Percentiles rank a stretch among this genome's conserved stretches.
phyloP scores from a whole-genome alignment of 495 filamentous ascomycete species.

The Rhypophila decipiens region DNA sequence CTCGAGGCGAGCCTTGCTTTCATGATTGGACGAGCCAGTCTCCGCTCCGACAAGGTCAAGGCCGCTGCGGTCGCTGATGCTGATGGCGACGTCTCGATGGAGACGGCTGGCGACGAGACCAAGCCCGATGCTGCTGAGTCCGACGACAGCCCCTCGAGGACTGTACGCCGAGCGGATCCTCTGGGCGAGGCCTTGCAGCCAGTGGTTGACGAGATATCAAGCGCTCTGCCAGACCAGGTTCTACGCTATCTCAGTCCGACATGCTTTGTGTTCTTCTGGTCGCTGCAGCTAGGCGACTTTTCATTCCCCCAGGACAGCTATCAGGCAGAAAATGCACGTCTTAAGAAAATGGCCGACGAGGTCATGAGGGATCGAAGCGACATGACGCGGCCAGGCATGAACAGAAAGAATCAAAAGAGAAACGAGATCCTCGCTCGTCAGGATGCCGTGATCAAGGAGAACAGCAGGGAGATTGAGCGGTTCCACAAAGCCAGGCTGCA shows the following conservation, averaged over 20 bases:
- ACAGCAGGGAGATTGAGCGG: constrained; percentile 44
- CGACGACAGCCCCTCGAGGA: constrained; percentile 10
- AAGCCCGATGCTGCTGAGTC: constrained; percentile 2
- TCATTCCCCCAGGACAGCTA: constrained; percentile 68
- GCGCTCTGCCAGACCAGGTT: constrained; percentile 52
- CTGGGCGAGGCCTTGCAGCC: constrained; percentile 71
- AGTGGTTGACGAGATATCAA: constrained; percentile 62
- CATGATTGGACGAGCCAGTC: constrained; percentile 69
- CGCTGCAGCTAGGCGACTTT: constrained; percentile 74
- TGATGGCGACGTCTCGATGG: constrained; percentile 37
- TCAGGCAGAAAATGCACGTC: constrained; percentile 57
- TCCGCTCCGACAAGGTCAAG: constrained; percentile 40
- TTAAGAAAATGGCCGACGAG: constrained; percentile 52
- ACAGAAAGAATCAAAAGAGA: constrained; percentile 58
- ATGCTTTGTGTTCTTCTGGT: constrained; percentile 93
- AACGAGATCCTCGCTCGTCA: constrained; percentile 67
- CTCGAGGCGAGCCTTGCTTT: constrained; percentile 81
- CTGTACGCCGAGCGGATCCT: constrained; percentile 37
- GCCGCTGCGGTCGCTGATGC: constrained; percentile 22
- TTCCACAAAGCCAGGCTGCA: constrained; percentile 58
- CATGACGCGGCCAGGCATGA: constrained; percentile 53
- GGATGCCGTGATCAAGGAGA: constrained; percentile 52
- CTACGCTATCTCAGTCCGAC: constrained; percentile 63
- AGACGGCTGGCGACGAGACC: constrained; percentile 19
- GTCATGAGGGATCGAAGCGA: constrained; percentile 68